Base-by-base conservation (phyloP, 1,139 yeast species). In the Wickerhamiella infanticola region DNA sequence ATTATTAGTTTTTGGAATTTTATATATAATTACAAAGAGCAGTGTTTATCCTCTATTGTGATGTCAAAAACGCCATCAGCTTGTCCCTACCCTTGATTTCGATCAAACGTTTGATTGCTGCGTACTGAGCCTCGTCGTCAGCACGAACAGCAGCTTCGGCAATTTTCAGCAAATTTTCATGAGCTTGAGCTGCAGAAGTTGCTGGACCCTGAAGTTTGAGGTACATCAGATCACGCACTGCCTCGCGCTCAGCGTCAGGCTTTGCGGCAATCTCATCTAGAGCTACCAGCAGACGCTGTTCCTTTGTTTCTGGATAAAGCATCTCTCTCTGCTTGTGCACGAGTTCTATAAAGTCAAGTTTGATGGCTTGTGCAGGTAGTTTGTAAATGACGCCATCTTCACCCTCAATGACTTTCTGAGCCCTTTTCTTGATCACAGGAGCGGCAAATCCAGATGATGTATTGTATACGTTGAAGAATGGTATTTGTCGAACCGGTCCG, bases 321-420 rank as follows among this genome's bases (percentile, higher is more conserved):
- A 57, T 26, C 31, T 13, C 59, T n/a, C 35, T 24, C 24, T 48
- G 41, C 31, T 48, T 44, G 40, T 54, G 52, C 24, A 63, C 60
- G 2, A 60, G 48, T 42, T 75, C 75, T 36, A 83, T 61, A 58
- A 90, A 90, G 60, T 88, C 95, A 33, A 86, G 63, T 42, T 81
- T 64, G 3, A 90, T 70, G 56, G 85, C 81, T 42, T 71, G 70
- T 53, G 85, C 95, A 0, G 86, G 83, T 2, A 86, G 51, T 48
- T 81, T 66, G 59, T 78, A 81, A 1, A 81, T 69, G 45, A 75
- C 69, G 35, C 75, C 70, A 11, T 29, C 33, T 40, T 72, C 69
- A 25, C 71, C 62, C 35, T 70, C 66, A 47, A 72, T 62, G 3
- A 25, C 13, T 11, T 35, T 24, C 8, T 27, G 18, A 13, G 5